Base-by-base conservation (phyloP, 2,329 filamentous ascomycete species). In the Neofusicoccum sp. region DNA sequence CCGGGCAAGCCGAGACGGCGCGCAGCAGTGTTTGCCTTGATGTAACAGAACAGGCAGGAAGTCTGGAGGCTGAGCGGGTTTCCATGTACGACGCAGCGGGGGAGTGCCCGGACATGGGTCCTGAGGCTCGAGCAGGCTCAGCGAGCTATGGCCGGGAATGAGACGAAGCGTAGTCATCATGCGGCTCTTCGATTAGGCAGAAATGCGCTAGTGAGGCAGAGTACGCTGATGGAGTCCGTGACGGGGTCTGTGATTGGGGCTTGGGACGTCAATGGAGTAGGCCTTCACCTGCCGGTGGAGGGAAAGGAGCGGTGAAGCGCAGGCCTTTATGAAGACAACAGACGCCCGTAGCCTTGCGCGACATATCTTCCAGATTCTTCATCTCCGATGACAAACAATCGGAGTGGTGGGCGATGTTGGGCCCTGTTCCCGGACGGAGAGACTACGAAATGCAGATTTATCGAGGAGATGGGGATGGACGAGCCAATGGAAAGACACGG, bases 121-220 rank as follows among this genome's bases (percentile, higher is more conserved):
- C 22, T 33, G 52, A 41, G 52, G 11, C 36, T 31, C 37, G 14
- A 12, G 12, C 22, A 22, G 22, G 22, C 22, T 22, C 22, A 22
- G 22, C 22, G 22, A 22, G 22, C 22, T 22, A 22, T 22, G 22
- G 22, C 22, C 22, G 43, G 31, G 41, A 11, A 14, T 33, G 41
- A 9, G 22, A 12, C 9, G 54, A 47, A 6, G 36, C 22, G 43
- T 4, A 14, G 33, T 49, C 11, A 39, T 54, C 49, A 28, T 29
- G 49, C 34, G 52, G 52, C 28, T 31, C 54, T 36, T 58, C 41
- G 39, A 22, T 31, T 31, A 58, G 54, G 54, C 54, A 58, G 54
- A 58, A 45, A 45, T 33, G 54, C 54, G 54, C 41, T 58, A 58
- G 39, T 22, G 54, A n/a, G 52, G 31, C 52, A n/a, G 39, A 22